Evolutionary conservation across 768 basidiomycete species (phyloP).

Genomic region (Aureoboletus auriporus): DNA sequence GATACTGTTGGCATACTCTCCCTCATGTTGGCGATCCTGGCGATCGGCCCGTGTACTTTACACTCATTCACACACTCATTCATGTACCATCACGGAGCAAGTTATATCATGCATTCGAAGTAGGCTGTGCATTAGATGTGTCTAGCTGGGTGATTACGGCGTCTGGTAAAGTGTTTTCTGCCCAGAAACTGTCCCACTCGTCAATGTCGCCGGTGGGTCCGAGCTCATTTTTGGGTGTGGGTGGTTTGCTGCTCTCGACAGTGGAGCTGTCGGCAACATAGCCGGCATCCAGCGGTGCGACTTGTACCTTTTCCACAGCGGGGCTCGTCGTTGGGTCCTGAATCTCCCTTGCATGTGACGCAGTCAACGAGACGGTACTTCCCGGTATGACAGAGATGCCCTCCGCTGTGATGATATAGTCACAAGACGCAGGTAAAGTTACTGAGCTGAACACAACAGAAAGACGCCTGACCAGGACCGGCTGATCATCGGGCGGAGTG

Average conservation of each 20-base stretch:
- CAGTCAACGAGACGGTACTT: constrained; percentile 12
- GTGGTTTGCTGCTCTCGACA: constrained; percentile 7
- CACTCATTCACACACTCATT: neutral
- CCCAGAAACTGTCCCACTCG: constrained; percentile 50
- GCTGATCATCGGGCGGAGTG: constrained; percentile 34
- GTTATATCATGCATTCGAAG: constrained; percentile 12
- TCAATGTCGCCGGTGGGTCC: constrained; percentile 27
- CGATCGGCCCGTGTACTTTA: neutral
- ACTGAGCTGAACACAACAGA: constrained; percentile 77
- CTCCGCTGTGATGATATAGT: constrained; percentile 65
- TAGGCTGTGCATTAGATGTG: neutral
- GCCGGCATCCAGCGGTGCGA: constrained; percentile 36
- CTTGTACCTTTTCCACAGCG: constrained; percentile 9
- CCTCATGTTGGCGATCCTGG: neutral
- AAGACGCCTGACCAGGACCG: constrained; percentile 62
- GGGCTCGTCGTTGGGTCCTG: constrained; percentile 9
- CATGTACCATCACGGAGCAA: neutral
- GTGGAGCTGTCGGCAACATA: constrained; percentile 26
- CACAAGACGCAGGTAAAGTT: constrained; percentile 52
- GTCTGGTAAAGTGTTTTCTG: constrained; percentile 38
- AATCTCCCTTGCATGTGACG: neutral
- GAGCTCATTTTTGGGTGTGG: constrained; percentile 24
- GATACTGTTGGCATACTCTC: neutral
- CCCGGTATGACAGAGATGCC: constrained; percentile 46
- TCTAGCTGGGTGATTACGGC: constrained; percentile 28